These are phyloP conservation scores for Penicillium herquei DNA, from an alignment of 495 filamentous ascomycete species.

Conservation along the genomic window DNA sequence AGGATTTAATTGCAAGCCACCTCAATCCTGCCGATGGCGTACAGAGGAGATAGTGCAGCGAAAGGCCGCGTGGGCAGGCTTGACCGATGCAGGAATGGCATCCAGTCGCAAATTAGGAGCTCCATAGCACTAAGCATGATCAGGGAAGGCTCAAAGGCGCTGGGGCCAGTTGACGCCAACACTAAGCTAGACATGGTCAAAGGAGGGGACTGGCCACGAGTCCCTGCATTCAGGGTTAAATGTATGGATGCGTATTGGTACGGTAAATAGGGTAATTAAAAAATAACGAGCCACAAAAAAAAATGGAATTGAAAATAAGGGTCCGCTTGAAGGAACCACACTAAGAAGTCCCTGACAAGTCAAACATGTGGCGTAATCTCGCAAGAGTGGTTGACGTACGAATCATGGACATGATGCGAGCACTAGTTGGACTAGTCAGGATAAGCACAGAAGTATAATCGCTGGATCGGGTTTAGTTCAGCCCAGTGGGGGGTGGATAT, in stretches of 20 bases:
- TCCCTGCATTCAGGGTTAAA: constrained; percentile 20
- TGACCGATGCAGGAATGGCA: neutral
- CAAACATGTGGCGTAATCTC: constrained; percentile 24
- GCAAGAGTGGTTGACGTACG: constrained; percentile 13
- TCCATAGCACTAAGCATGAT: constrained; percentile 19
- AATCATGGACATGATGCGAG: constrained; percentile 15
- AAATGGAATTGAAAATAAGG: constrained; percentile 8
- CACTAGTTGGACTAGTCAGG: constrained; percentile 10
- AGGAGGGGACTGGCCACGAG: constrained; percentile 22
- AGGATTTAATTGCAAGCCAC: constrained; percentile 9
- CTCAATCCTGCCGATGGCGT: constrained; percentile 5
- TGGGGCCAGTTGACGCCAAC: constrained; percentile 1
- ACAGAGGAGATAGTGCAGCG: constrained; percentile 2
- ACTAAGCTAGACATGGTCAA: constrained; percentile 9
- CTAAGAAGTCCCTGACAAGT: constrained; percentile 18
- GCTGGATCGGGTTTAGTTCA: constrained; percentile 17
- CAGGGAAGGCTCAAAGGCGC: constrained; percentile 2
- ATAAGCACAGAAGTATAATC: constrained; percentile 12
- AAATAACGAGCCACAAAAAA: neutral
- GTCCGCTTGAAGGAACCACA: constrained; percentile 4
- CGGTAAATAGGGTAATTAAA: neutral
- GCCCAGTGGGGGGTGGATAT: constrained; percentile 15
- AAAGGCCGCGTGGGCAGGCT: constrained; percentile 22
- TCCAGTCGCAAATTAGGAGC: constrained; percentile 2
- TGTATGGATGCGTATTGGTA: neutral